Evolutionary conservation across 148 eudicot genomes (phyloP).

Genomic region (Camellia granthamiana): DNA sequence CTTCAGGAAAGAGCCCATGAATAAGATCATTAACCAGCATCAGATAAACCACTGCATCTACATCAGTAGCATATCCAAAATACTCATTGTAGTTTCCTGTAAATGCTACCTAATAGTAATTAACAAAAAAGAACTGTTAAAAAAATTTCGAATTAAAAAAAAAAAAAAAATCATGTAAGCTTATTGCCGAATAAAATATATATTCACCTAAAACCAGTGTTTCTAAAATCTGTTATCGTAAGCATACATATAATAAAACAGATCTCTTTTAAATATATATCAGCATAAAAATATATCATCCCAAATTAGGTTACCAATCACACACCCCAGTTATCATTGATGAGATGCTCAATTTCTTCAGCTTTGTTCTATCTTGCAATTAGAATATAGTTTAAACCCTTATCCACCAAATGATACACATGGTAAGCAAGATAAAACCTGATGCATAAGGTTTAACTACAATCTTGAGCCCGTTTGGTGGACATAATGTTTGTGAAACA

Average conservation of each 20-base stretch:
- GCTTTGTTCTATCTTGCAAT: not conserved
- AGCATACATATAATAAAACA: not conserved
- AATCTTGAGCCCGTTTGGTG: not conserved
- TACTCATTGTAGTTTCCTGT: conserved; percentile 93
- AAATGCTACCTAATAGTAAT: conserved; percentile 51
- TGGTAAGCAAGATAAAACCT: not conserved
- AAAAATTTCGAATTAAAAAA: not conserved
- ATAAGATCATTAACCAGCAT: conserved; percentile 98
- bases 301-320: not conserved
- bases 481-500: not conserved
- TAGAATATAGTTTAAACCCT: not conserved
- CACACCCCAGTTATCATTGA: not conserved
- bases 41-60: conserved; percentile 90
- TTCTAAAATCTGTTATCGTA: not conserved
- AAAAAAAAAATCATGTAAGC: not conserved
- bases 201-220: not conserved
- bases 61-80: conserved; percentile 85
- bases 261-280: not conserved
- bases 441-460: not conserved
- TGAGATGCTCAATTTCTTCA: not conserved
- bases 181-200: not conserved
- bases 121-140: not conserved
- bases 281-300: not conserved
- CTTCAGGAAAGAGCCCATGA: conserved; percentile 89
- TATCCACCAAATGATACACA: not conserved